Evolutionary conservation across 257 asterid species (phyloP), one percentile per base, ranked within the genome.

Genomic region (Penstemon eatonii): DNA sequence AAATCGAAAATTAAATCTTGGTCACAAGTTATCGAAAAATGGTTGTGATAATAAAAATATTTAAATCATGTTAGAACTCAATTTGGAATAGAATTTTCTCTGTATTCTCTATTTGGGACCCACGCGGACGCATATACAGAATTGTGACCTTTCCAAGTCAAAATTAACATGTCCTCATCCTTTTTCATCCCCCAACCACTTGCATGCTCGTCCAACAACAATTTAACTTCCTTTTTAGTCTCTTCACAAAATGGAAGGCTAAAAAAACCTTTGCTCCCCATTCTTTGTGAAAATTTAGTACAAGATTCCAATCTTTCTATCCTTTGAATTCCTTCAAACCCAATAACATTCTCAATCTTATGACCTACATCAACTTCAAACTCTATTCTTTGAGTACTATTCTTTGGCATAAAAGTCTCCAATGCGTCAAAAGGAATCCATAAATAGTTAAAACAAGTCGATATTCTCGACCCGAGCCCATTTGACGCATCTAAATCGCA

Each of bases 131-230:
- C 88, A 52, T 79, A 90, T 47, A 87, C 84, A 0, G 88, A 76
- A 65, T 76, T 84, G 58, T 90, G 97, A 1, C 97, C 97, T 66
- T 90, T 90, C 97, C 97, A 90, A 49, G 97, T 90, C 57, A 90
- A 80, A 11, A 86, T 78, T 42, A 87, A 25, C 86, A 80, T 84
- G 65, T 83, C 91, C 18, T 86, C 96, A 12, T 86, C 97, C 50
- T 71, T 84, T 81, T 90, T 90, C 97, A 90, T 86, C 41, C 94
- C 97, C 97, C 95, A 90, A 4, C 97, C 93, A 66, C 96, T 86
- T 10, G 96, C 93, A 73, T 87, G 96, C 36, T 87, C 96, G 50
- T 83, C 89, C 4, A 87, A 73, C 85, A 90, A 52, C 47, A 59
- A 13, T 76, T 81, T 90, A 0, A 90, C 87, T 62, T 90, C 96